Percentiles rank a stretch among this genome's conserved stretches.
Conservation (phyloP, 306 rosid genomes). For the Nissolia schottii region DNA sequence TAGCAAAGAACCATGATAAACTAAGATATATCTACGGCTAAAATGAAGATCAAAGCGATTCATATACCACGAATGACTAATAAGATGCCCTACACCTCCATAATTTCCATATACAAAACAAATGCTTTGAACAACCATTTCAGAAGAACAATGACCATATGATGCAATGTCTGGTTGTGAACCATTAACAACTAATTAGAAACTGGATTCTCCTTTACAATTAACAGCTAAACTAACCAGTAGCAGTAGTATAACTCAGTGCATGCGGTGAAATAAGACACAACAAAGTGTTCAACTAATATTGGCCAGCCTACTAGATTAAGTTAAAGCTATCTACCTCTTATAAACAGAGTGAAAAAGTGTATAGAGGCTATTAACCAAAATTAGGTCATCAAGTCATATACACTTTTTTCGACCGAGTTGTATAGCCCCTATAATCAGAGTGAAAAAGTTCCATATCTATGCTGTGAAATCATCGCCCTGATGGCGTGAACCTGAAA, state of each 20-base stretch:
- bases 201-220: conserved; percentile 5
- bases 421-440: not conserved
- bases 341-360: not conserved
- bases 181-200: not conserved
- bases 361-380: not conserved
- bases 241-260: not conserved
- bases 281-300: not conserved
- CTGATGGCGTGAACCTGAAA: conserved; percentile 5
- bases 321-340: not conserved
- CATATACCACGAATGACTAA: not conserved
- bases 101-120: not conserved
- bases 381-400: not conserved
- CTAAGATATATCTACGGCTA: not conserved
- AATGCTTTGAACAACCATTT: not conserved
- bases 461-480: not conserved
- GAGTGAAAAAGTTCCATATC: not conserved
- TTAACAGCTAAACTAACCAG: not conserved
- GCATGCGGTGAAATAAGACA: not conserved
- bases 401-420: too few relatives aligned
- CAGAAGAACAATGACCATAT: not conserved
- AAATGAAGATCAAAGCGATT: not conserved
- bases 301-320: conserved; percentile 6
- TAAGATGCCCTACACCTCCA: not conserved
- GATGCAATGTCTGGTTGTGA: not conserved
- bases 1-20: conserved; percentile 2